Evolutionary conservation across 805 yeast species (phyloP), one percentile per base, ranked within the genome.

Genomic region (Nakazawaea ambrosiae): DNA sequence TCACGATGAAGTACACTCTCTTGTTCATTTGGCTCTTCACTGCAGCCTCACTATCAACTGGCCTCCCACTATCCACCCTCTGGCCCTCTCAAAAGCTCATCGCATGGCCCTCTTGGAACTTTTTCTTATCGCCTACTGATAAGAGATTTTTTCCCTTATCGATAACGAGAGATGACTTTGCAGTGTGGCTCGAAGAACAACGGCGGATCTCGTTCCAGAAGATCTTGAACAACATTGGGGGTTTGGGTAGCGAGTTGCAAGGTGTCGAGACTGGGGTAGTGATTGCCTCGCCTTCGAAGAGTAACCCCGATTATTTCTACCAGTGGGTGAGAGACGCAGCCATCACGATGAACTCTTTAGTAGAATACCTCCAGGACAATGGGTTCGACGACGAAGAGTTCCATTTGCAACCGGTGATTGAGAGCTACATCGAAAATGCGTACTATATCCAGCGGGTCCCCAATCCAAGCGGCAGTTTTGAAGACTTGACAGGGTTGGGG

Each of bases 241-340:
- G 81, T 51, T 49, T 20, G 50, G 49, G 27, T 40, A 54, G 20
- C 33, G 51, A 42, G 15, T 49, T 57, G 19, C 47, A 45, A 10
- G 41, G 37, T 33, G 57, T 58, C 7, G 77, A 79, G 2, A 49
- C 57, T 5, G 97, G 97, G 22, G 84, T 75, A 2, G 81, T 87
- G 4, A 68, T 89, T 46, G 97, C 97, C 1, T 78, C 92, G 6
- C 95, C 96, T 6, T 86, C 95, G 1, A 72, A 57, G 36, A 5
- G 36, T 0, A 45, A 65, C 18, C 97, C 97, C 1, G 71, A 90
- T 58, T 90, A 90, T 58, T 88, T 75, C 50, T 90, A 72, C 51
- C 95, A 84, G 53, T 90, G 97, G 97, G 70, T 76, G 4, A 70
- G 97, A 53, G 97, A 90, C 55, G 77, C 88, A 23, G 96, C 96